phyloP scores from a whole-genome alignment of 805 yeast species.

The Wickerhamiella azyma region DNA sequence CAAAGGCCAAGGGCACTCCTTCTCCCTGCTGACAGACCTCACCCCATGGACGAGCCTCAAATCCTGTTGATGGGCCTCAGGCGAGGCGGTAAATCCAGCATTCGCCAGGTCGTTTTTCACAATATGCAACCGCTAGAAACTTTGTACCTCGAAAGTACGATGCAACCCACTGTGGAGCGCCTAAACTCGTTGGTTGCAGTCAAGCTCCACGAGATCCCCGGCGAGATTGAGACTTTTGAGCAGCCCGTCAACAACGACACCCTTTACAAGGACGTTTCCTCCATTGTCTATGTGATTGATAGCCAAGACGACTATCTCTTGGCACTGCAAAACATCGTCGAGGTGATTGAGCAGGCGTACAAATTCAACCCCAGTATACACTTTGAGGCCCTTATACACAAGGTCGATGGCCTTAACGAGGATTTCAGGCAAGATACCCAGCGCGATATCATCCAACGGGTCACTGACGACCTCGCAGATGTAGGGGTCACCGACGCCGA shows the following conservation, averaged over 20 bases:
- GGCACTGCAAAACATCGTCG: conserved; percentile 77
- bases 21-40: too few species aligned
- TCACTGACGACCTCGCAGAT: conserved; percentile 83
- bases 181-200: conserved; percentile 74
- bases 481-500: conserved; percentile 85
- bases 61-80: conserved; percentile 77
- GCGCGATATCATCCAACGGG: conserved; percentile 90
- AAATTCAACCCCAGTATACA: conserved; percentile 72
- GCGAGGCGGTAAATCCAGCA: conserved; percentile 74
- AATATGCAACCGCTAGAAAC: conserved; percentile 94
- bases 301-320: conserved; percentile 89
- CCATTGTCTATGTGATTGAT: conserved; percentile 87
- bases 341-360: conserved; percentile 77
- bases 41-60: conserved; percentile 3
- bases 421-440: conserved; percentile 91
- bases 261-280: conserved; percentile 70
- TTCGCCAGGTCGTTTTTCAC: conserved; percentile 89
- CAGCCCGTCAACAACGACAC: conserved; percentile 62
- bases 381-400: conserved; percentile 87
- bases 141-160: conserved; percentile 74
- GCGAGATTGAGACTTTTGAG: conserved; percentile 80
- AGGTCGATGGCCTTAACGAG: conserved; percentile 88
- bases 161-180: conserved; percentile 75
- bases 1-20: too few species aligned
- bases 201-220: conserved; percentile 88